phyloP scores from a whole-genome alignment of 352 stramenopile species.

The Globisporangium cederbergense region DNA sequence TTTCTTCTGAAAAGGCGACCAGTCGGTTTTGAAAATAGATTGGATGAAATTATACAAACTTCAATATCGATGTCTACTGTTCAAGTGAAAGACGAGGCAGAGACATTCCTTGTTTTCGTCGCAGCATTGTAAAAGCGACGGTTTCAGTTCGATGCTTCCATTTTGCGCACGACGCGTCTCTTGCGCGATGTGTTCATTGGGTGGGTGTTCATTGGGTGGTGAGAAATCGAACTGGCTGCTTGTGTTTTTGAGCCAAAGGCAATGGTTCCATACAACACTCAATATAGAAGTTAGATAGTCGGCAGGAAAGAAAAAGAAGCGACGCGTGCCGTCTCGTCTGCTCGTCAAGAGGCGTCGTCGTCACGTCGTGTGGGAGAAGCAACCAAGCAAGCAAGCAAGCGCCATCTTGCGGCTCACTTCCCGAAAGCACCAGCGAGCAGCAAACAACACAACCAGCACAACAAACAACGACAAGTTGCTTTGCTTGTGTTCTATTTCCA shows the following conservation, averaged over 20 bases:
- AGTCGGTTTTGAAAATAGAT: too few species aligned
- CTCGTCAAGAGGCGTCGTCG: conserved; percentile 8
- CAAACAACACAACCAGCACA: background rate
- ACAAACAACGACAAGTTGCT: background rate
- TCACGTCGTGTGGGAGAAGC: background rate
- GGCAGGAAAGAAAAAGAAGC: conserved; percentile 5
- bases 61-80: background rate
- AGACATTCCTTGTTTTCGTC: background rate
- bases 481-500: conserved; percentile 5
- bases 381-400: background rate
- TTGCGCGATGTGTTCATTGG: background rate
- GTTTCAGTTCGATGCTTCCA: conserved; percentile 13
- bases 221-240: conserved; percentile 10
- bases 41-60: background rate
- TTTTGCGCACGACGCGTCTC: conserved; percentile 11
- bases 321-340: background rate
- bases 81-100: background rate
- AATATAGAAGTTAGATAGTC: background rate
- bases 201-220: conserved; percentile 8
- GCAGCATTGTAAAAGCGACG: conserved; percentile 9
- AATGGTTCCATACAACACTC: background rate
- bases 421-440: conserved; percentile 1
- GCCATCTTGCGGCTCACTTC: conserved; percentile 1
- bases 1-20: background rate
- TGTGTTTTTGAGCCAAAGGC: background rate